Evolutionary conservation across 371 early-diverging fungal genomes (phyloP).

Genomic region (Mortierella sp.): DNA sequence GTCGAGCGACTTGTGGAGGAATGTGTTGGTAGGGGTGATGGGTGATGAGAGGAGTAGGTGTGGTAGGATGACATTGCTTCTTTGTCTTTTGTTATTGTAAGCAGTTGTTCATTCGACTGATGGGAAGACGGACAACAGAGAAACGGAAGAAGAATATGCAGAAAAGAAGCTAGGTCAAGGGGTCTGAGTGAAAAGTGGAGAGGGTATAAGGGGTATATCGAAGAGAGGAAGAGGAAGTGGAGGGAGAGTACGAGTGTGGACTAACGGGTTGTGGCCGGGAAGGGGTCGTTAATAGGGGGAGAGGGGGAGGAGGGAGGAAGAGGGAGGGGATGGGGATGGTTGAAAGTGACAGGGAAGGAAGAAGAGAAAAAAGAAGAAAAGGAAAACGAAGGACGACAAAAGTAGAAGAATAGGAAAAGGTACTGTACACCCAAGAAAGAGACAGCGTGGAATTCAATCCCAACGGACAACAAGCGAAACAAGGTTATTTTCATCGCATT

Average conservation of each 20-base stretch:
- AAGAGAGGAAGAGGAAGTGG: not conserved
- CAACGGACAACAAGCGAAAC: too few relatives aligned
- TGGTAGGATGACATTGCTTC: conserved; percentile 39
- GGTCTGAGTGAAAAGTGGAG: not conserved
- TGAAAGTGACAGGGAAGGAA: not conserved
- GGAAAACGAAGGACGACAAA: not conserved
- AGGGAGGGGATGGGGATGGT: conserved; percentile 3
- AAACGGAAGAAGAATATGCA: not conserved
- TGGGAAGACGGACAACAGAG: not conserved
- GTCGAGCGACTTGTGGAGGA: not conserved
- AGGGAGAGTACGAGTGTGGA: not conserved
- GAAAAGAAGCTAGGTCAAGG: not conserved
- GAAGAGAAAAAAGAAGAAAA: not conserved
- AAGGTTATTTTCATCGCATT: too few relatives aligned
- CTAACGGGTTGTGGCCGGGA: conserved; percentile 10
- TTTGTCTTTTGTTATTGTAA: not conserved
- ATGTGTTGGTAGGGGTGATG: not conserved
- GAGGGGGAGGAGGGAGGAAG: conserved; percentile 9
- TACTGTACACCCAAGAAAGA: too few relatives aligned
- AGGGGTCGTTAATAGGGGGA: conserved; percentile 3
- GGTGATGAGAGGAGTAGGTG: conserved; percentile 30
- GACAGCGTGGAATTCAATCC: not conserved
- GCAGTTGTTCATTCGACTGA: not conserved
- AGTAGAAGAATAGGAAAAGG: not conserved
- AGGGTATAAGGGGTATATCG: not conserved